Evolutionary conservation across 345 rosid species (phyloP).

Genomic region (Conringia planisiliqua): DNA sequence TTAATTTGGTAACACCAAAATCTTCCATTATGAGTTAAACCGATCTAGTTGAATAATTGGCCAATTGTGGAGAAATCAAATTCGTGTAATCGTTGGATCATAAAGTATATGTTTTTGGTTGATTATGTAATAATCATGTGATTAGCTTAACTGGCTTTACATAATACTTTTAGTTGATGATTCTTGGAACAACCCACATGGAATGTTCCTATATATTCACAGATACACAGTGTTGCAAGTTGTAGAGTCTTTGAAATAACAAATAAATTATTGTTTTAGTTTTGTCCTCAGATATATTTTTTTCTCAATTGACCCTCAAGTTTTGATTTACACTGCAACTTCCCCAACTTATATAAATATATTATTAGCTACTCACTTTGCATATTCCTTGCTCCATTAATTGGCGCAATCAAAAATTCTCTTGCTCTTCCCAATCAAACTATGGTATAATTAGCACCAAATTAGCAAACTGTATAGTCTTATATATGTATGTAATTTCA

Average conservation of each 20-base stretch:
- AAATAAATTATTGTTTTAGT: neutral
- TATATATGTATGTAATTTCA: neutral
- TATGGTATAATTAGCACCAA: neutral
- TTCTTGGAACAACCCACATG: conserved; percentile 31
- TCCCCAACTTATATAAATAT: neutral
- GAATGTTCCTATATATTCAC: conserved; percentile 22
- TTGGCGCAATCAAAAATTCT: neutral
- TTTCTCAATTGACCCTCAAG: neutral
- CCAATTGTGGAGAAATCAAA: neutral
- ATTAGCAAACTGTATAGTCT: neutral
- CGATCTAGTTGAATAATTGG: neutral
- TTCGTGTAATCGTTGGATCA: conserved; percentile 16
- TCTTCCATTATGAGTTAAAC: neutral
- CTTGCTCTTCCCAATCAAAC: neutral
- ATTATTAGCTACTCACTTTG: neutral
- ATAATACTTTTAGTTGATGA: conserved; percentile 11
- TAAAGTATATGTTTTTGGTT: neutral
- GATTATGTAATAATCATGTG: conserved; percentile 29
- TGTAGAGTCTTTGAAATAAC: neutral
- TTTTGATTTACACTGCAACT: neutral
- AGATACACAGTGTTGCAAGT: neutral
- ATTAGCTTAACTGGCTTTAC: conserved; percentile 29
- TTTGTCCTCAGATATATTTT: neutral
- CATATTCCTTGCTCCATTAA: neutral
- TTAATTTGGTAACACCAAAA: conserved; percentile 1